Evolutionary conservation across 345 rosid species (phyloP).

Genomic region (Excoecaria agallocha): DNA sequence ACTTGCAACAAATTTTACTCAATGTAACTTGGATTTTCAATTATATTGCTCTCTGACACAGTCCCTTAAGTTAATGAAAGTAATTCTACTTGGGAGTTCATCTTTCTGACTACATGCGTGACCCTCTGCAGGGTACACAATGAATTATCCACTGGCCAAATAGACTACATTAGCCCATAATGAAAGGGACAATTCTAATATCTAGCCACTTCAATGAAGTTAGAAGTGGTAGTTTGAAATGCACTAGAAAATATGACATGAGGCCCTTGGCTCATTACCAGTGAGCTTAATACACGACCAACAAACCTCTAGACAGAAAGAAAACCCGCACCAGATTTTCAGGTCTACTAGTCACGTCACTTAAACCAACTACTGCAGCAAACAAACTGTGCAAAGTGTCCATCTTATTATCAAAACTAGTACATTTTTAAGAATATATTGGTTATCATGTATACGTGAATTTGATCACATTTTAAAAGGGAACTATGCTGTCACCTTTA

Average conservation of each 20-base stretch:
- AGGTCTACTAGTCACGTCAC: background rate
- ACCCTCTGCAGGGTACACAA: background rate
- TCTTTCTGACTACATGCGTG: background rate
- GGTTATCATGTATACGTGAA: background rate
- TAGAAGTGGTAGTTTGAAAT: background rate
- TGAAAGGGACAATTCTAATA: background rate
- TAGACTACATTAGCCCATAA: background rate
- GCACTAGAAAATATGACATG: background rate
- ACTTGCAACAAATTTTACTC: too few species aligned
- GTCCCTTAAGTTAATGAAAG: background rate
- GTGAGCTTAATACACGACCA: background rate
- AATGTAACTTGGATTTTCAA: background rate
- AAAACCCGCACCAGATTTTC: background rate
- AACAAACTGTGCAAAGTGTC: background rate
- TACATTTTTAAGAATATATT: background rate
- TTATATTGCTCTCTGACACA: background rate
- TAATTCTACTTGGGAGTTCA: background rate
- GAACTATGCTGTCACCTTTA: slow-evolving; percentile 36
- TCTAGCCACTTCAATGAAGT: background rate
- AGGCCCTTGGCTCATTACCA: background rate
- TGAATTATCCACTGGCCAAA: background rate
- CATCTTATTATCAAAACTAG: background rate
- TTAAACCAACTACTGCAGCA: background rate
- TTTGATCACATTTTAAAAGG: background rate
- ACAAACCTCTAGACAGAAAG: background rate